Evolutionary conservation across 495 filamentous ascomycete species (phyloP), one percentile per base, ranked within the genome.

Genomic region (Beverwykella pulmonaria): DNA sequence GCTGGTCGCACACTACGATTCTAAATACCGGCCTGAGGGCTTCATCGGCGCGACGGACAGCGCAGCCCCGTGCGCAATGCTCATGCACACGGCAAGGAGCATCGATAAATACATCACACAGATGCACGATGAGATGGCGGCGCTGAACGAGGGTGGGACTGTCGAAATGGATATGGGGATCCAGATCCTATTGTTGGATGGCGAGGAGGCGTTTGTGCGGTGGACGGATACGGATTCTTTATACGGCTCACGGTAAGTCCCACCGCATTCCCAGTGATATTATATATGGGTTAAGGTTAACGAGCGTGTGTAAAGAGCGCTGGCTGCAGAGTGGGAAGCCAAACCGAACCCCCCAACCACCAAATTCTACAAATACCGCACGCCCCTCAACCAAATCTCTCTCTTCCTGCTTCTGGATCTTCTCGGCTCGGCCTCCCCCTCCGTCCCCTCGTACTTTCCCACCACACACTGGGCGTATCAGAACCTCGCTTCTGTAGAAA

Each of bases 1-100:
- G 12, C 82, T 98, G 30, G 95, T 92, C 23, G 94, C 94, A 48
- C 94, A 98, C 79, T 98, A 96, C 78, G 94, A 98, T 71, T 91
- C 86, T 74, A 89, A 94, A 77, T 81, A 91, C 27, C 79, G 81
- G 10, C 95, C 95, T 0, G 76, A 88, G 63, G 94, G 92, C 0
- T 98, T 98, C 75, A 92, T 98, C 55, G 94, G 94, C 6, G 94
- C 92, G 0, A 93, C 88, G 25, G 94, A 98, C 71, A 96, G 92
- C 68, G 94, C 94, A 0, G 94, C 86, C 32, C 92, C 95, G 30
- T 97, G 92, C 75, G 95, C 95, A 0, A 90, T 98, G 78, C 80
- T 98, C 49, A 82, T 98, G 86, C 90, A 94, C 75, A 86, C 87
- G 10, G 91, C 92, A 14, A 4, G 39, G 17, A 44, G 9, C 17